A percentile compares a stretch with the other conserved stretches of the same genome.
Conservation (phyloP, 2,329 filamentous ascomycete species). For the Fusarium camptoceras region DNA sequence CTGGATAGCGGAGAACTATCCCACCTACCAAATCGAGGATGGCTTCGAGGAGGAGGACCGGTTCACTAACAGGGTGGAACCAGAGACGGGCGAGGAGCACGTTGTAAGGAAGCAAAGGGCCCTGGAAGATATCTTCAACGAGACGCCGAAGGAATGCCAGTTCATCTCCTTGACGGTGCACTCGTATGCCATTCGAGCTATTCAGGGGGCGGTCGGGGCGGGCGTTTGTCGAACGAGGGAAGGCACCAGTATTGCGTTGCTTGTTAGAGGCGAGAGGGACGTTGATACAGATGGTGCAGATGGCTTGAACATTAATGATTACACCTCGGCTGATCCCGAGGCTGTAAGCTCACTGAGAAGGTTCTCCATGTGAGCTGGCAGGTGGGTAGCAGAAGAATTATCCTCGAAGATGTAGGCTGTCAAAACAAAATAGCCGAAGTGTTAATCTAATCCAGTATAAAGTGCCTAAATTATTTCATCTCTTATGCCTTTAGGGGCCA, state of each 20-base stretch:
- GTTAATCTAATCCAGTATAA: too few relatives aligned
- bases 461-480: too few relatives aligned
- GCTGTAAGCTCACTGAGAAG: conserved; percentile 18
- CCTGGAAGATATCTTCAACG: conserved; percentile 61
- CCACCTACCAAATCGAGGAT: conserved; percentile 63
- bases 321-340: conserved; percentile 2
- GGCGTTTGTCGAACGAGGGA: conserved; percentile 59
- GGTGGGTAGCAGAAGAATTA: background rate
- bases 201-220: conserved; percentile 58
- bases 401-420: too few relatives aligned
- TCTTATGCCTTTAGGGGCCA: too few relatives aligned
- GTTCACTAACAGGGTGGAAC: conserved; percentile 60
- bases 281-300: background rate
- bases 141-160: conserved; percentile 50
- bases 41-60: conserved; percentile 67
- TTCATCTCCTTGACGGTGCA: conserved; percentile 65
- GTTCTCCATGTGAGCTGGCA: conserved; percentile 19
- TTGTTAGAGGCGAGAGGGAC: conserved; percentile 60
- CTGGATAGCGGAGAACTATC: conserved; percentile 63
- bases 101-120: conserved; percentile 55
- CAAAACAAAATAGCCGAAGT: too few relatives aligned
- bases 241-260: conserved; percentile 65
- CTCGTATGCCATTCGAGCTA: conserved; percentile 58
- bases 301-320: conserved; percentile 3
- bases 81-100: conserved; percentile 64